Base-by-base conservation (phyloP, 306 rosid genomes). In the Cucumis cinereus region DNA sequence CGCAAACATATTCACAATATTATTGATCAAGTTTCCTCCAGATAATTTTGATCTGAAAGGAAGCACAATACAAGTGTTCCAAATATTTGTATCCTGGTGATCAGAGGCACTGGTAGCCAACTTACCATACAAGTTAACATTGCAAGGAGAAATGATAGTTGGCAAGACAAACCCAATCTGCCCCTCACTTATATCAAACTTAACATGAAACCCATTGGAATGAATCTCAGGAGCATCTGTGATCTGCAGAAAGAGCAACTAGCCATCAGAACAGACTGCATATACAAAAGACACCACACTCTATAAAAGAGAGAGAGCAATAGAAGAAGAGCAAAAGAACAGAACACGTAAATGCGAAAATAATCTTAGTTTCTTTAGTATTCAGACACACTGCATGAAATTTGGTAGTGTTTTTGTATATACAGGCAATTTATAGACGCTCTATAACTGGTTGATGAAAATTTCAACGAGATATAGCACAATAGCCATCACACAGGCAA, bases 111-210 rank as follows among this genome's bases (percentile, higher is more conserved):
- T 59, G 81, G 84, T 87, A 58, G 82, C 83, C 83, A 91, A 81
- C 84, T 88, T 90, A 78, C 86, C 73, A 72, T 88, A 84, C 81
- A 86, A 73, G 64, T 76, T 85, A 80, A 90, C 69, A 77, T 89
- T 78, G 67, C 94, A 86, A 50, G 98, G 87, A 83, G 96, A 90
- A 74, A 93, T 80, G 28, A 83, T 60, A 67, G 98, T 86, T 53
- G 98, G 98, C 87, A 93, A 83, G 84, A 93, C 92, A 85, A 93
- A 93, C 81, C 98, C 98, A 84, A 93, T 91, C 81, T 93, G 97
- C 43, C 94, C 98, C 82, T 93, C 96, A 77, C 94, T 86, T 57
- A 89, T 88, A 82, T 91, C 98, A 86, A 93, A 93, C 89, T 93
- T 93, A 78, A 90, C 86, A 84, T 93, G 98, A 80, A 93, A 93